These are phyloP conservation scores for Magnaporthiopsis rhizophila DNA, from an alignment of 2,329 filamentous ascomycete genomes.

Conservation along the genomic window DNA sequence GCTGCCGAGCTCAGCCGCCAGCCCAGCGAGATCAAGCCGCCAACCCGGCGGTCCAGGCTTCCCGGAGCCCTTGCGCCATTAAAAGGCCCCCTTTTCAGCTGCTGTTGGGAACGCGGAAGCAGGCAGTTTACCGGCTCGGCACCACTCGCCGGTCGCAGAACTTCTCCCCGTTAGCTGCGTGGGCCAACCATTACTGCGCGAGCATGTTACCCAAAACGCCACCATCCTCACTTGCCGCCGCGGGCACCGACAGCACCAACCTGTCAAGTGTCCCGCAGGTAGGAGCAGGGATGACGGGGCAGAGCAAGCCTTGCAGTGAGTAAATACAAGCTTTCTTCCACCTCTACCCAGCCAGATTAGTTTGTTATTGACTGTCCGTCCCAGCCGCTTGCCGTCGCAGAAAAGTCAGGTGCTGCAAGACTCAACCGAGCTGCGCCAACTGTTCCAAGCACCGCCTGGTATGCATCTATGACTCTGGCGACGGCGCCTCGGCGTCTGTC, in stretches of 20 bases:
- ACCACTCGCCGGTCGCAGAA: background rate
- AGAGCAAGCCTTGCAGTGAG: background rate
- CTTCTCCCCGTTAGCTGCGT: background rate
- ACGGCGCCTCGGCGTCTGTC: background rate
- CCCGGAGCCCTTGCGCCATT: background rate
- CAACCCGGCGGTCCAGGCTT: background rate
- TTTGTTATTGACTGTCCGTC: background rate
- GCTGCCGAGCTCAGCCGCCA: background rate
- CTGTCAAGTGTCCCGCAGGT: background rate
- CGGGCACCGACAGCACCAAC: background rate
- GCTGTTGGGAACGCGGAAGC: background rate
- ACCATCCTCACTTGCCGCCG: background rate
- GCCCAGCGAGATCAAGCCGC: background rate
- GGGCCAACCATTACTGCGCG: background rate
- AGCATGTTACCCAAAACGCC: background rate
- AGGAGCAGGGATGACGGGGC: too few species aligned
- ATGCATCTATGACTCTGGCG: slow-evolving; percentile 3
- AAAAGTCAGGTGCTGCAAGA: slow-evolving; percentile 3
- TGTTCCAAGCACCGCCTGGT: slow-evolving; percentile 1
- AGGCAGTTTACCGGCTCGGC: background rate
- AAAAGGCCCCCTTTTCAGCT: background rate
- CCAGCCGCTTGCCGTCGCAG: background rate
- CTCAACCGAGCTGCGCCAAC: slow-evolving; percentile 1
- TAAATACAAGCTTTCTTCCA: background rate
- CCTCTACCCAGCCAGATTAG: background rate